Evolutionary conservation across 163 green algal species (phyloP).

Genomic region (Trebouxia gelatinosa): DNA sequence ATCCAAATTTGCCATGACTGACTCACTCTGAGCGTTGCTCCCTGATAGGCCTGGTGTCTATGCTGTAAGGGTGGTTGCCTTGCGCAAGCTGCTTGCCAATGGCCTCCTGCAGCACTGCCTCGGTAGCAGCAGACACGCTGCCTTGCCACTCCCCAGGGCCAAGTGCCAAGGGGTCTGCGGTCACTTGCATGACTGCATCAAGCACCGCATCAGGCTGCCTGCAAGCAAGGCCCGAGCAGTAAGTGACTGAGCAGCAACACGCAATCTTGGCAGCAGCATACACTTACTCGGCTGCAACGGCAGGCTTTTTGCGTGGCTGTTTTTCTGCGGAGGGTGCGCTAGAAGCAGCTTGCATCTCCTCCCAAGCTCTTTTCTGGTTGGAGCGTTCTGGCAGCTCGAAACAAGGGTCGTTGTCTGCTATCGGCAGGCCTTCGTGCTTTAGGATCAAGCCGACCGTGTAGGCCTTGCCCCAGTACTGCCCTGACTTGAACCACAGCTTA

Average conservation of each 20-base stretch:
- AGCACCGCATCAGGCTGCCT: too few species aligned
- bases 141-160: slow-evolving; percentile 5
- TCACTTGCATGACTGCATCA: background rate
- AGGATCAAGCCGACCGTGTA: slow-evolving; percentile 14
- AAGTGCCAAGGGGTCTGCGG: background rate
- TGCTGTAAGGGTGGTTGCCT: background rate
- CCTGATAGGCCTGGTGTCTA: slow-evolving; percentile 5
- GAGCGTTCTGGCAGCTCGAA: background rate
- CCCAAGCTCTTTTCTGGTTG: background rate
- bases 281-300: background rate
- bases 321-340: background rate
- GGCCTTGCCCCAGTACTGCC: slow-evolving; percentile 12
- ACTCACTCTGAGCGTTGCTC: slow-evolving; percentile 17
- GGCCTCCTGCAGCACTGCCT: slow-evolving; percentile 1
- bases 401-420: background rate
- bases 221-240: too few species aligned
- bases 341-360: slow-evolving; percentile 6
- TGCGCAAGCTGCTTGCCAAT: background rate
- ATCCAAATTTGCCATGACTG: too few species aligned
- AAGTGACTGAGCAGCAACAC: too few species aligned
- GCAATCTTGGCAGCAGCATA: too few species aligned
- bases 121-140: slow-evolving; percentile 8
- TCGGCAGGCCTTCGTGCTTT: slow-evolving; percentile 3
- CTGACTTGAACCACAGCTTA: slow-evolving; percentile 9
- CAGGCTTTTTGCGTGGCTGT: slow-evolving; percentile 15